Conservation (phyloP, 768 basidiomycete genomes). For the Trametes meyenii region DNA sequence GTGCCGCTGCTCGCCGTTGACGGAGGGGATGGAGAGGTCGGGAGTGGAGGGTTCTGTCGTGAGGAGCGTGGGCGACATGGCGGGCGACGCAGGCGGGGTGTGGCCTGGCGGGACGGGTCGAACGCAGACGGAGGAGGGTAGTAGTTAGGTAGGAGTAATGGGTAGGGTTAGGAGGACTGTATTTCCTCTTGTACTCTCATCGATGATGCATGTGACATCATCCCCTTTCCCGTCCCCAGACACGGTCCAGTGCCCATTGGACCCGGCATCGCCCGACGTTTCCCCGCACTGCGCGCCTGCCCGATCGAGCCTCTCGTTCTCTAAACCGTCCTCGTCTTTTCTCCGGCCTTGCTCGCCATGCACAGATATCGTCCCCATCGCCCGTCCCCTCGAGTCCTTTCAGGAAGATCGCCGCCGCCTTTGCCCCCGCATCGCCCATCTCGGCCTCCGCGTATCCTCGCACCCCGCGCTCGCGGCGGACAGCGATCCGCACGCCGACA, state of each 20-base stretch:
- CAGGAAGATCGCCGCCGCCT: constrained; percentile 18
- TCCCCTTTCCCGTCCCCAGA: constrained; percentile 5
- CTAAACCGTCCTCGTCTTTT: constrained; percentile 3
- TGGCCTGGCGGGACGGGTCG: not conserved
- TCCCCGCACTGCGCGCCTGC: constrained; percentile 8
- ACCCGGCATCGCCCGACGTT: constrained; percentile 22
- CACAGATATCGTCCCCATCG: constrained; percentile 3
- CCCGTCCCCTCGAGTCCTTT: not conserved
- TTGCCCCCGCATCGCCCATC: constrained; percentile 2
- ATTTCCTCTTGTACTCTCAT: constrained; percentile 24
- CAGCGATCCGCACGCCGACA: constrained; percentile 13
- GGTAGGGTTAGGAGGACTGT: constrained; percentile 20
- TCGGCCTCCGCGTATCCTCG: constrained; percentile 9
- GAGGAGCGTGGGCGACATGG: constrained; percentile 18
- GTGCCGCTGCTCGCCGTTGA: constrained; percentile 54
- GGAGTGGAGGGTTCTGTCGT: constrained; percentile 16
- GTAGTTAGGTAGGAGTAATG: not conserved
- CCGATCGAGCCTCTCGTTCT: not conserved
- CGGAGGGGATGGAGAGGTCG: constrained; percentile 20
- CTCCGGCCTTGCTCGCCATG: constrained; percentile 4
- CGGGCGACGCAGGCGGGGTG: not conserved
- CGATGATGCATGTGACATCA: constrained; percentile 29
- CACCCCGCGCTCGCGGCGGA: not conserved
- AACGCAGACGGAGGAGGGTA: not conserved
- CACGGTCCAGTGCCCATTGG: constrained; percentile 10